A percentile compares a stretch with the other conserved stretches of the same genome.
These are phyloP conservation scores for Echinochloa phyllopogon DNA, from an alignment of 176 grass and related monocot genomes.

Conservation along the genomic window DNA sequence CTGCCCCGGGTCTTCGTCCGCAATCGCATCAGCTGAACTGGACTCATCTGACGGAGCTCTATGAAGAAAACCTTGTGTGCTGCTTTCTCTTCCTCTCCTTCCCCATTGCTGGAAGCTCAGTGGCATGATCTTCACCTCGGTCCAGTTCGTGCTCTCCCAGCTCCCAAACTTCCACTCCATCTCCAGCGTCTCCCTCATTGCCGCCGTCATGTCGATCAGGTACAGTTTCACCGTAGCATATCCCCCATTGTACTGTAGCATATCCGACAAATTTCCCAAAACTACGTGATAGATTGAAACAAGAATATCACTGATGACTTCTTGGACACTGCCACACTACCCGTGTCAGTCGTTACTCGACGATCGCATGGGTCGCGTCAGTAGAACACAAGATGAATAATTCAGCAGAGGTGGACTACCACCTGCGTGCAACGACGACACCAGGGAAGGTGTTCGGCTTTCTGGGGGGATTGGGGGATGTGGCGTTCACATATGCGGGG, in stretches of 20 bases:
- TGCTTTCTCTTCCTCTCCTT: not conserved
- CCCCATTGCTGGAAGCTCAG: not conserved
- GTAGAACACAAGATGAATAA: slow-evolving; percentile 40
- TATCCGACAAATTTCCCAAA: not conserved
- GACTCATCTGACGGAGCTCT: not conserved
- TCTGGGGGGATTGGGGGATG: slow-evolving; percentile 59
- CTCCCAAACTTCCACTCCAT: slow-evolving; percentile 95
- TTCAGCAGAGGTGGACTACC: slow-evolving; percentile 48
- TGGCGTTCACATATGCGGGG: slow-evolving; percentile 80
- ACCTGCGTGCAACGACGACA: slow-evolving; percentile 35
- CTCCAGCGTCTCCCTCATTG: slow-evolving; percentile 78
- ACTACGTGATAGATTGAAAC: not conserved
- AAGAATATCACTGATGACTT: not conserved
- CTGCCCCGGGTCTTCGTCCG: not conserved
- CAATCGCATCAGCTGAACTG: not conserved
- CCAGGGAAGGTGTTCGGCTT: slow-evolving; percentile 67
- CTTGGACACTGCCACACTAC: not conserved
- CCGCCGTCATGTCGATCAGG: slow-evolving; percentile 92
- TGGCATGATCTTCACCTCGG: slow-evolving; percentile 69
- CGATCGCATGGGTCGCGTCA: slow-evolving; percentile 78
- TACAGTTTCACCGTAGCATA: not conserved
- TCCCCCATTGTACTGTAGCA: not conserved
- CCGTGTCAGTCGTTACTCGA: slow-evolving; percentile 61
- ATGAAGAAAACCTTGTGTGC: not conserved
- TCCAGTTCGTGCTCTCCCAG: slow-evolving; percentile 81